Percentiles rank a stretch among this genome's conserved stretches.
phyloP scores from a whole-genome alignment of 495 filamentous ascomycete genomes.

The Pyronema domesticum region DNA sequence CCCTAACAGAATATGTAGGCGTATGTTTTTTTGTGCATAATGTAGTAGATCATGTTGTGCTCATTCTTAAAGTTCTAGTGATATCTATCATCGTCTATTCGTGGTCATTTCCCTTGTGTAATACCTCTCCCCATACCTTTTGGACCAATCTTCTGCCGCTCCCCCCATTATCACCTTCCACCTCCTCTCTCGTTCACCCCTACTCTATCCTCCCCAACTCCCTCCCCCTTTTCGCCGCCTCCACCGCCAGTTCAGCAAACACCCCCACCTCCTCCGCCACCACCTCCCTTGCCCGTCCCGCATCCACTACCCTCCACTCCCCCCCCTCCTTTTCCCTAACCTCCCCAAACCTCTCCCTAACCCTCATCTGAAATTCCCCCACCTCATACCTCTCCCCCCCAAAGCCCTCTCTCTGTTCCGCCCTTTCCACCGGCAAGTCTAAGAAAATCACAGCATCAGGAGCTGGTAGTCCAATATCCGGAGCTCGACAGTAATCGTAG shows the following conservation, averaged over 20 bases:
- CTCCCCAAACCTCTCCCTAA: constrained; percentile 48
- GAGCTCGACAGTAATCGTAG: constrained; percentile 54
- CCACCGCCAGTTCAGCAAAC: constrained; percentile 30
- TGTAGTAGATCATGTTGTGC: too few species aligned
- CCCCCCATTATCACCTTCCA: too few species aligned
- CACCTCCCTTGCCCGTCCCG: constrained; percentile 32
- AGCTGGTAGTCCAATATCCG: constrained; percentile 71
- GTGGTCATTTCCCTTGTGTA: too few species aligned
- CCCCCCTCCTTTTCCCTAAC: constrained; percentile 35
- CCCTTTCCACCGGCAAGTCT: constrained; percentile 53
- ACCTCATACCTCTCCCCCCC: constrained; percentile 82
- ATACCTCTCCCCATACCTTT: too few species aligned
- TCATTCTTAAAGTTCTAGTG: too few species aligned
- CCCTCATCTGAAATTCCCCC: constrained; percentile 60
- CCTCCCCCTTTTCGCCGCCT: constrained; percentile 29
- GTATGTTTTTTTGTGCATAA: too few species aligned
- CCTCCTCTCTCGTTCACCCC: neutral
- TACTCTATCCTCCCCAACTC: constrained; percentile 28
- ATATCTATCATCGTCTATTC: too few species aligned
- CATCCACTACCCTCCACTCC: constrained; percentile 39
- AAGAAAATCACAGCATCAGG: constrained; percentile 83
- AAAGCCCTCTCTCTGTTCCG: constrained; percentile 61
- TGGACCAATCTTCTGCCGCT: too few species aligned
- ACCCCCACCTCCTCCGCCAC: constrained; percentile 35
- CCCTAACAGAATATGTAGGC: too few species aligned